Base-by-base conservation (phyloP, 2,329 filamentous ascomycete genomes). In the Emergomyces pasteurianus region DNA sequence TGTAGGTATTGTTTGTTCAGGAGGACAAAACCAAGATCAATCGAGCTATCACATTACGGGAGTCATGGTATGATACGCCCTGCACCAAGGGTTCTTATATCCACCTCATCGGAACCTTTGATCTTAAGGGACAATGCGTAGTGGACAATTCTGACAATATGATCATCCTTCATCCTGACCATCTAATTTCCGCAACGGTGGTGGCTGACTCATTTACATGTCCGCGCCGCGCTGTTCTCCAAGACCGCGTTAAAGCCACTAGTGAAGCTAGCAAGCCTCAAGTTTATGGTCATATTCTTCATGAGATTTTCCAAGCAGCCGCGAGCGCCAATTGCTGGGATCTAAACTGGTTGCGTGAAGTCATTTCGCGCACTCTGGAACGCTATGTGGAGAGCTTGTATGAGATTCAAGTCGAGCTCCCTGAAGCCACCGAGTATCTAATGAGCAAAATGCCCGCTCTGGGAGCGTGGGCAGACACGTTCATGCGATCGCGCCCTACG, bases 171-270 rank as follows among this genome's bases (percentile, higher is more conserved):
- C 92, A 99, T 69, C 94, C 94, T 0, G 94, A 99, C 69, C 92
- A 97, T 74, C 82, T 99, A 40, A 88, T 99, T 59, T 97, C 94
- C 2, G 88, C 94, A 2, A 97, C 94, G 0, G 90, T 95, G 5
- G 88, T 99, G 50, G 92, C 91, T n/a, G 94, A 99, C 73, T 96
- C 94, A 0, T 96, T 97, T 71, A 87, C 86, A 28, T 99, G 94
- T 71, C 86, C 89, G 71, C 87, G 94, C 21, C 87, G 92, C 65
- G 91, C 94, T 36, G 92, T 97, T 1, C 82, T 99, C 31, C 92
- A 97, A 73, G 92, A 99, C 72, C 87, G 94, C 38, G 87, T 99
- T 67, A 97, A 97, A 74, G 90, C 90, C 9, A 92, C 91, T 0
- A 88, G 86, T 68, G 88, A 90, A 65, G 82, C 89, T 2, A 89